These are phyloP conservation scores for Gentiana straminea DNA, from an alignment of 257 asterid genomes.

Conservation along the genomic window DNA sequence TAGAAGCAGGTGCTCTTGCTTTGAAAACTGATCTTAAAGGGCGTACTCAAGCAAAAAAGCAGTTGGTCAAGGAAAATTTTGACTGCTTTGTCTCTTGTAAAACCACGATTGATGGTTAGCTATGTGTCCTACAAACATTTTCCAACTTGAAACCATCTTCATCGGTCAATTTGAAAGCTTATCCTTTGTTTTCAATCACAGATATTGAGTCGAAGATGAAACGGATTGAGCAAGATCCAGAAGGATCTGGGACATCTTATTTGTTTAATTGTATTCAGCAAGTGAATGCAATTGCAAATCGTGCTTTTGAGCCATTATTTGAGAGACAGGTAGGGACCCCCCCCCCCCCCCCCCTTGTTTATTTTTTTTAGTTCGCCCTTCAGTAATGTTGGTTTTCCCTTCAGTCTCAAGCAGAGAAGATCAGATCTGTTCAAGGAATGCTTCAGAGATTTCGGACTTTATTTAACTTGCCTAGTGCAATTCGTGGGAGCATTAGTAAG, in stretches of 20 bases:
- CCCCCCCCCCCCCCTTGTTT: slow-evolving; percentile 16
- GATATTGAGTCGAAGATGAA: slow-evolving; percentile 94
- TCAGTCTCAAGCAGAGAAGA: slow-evolving; percentile 96
- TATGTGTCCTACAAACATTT: slow-evolving; percentile 7
- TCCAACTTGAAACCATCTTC: slow-evolving; percentile 3
- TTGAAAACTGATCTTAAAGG: slow-evolving; percentile 81
- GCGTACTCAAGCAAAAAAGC: slow-evolving; percentile 93
- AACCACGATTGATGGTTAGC: slow-evolving; percentile 90
- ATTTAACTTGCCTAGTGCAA: slow-evolving; percentile 94
- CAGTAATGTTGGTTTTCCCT: slow-evolving; percentile 12
- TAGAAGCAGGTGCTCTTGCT: slow-evolving; percentile 82
- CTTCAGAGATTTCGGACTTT: slow-evolving; percentile 97
- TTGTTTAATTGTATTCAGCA: slow-evolving; percentile 70
- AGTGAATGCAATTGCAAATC: slow-evolving; percentile 74
- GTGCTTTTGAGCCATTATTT: slow-evolving; percentile 90
- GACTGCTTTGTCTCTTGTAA: slow-evolving; percentile 99
- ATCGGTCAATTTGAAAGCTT: neutral
- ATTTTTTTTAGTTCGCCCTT: slow-evolving; percentile 7
- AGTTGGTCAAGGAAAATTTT: slow-evolving; percentile 95
- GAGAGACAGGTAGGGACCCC: slow-evolving; percentile 99
- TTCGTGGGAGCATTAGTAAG: slow-evolving; percentile 86
- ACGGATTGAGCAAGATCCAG: slow-evolving; percentile 97
- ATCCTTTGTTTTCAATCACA: slow-evolving; percentile 23
- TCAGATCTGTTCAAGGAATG: slow-evolving; percentile 97
- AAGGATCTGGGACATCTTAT: slow-evolving; percentile 88